These are phyloP conservation scores for Drechslerella dactyloides DNA, from an alignment of 2,329 filamentous ascomycete genomes.

Conservation along the genomic window DNA sequence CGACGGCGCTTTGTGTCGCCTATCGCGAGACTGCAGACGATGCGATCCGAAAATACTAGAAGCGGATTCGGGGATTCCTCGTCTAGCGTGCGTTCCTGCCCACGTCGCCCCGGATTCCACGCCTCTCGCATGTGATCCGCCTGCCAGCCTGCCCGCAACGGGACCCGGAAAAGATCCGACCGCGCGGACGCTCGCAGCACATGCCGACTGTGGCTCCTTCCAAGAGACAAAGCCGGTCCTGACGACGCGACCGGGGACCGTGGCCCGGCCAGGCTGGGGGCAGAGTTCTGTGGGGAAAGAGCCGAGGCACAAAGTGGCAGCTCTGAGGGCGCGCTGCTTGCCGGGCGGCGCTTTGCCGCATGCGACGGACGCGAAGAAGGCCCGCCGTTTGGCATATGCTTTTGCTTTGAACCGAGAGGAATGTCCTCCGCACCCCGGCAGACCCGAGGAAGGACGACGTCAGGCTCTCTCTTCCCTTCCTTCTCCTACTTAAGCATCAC, in stretches of 20 bases:
- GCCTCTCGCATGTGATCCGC: not conserved
- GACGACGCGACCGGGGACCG: no score
- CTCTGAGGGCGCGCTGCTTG: no score
- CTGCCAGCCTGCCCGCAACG: not conserved
- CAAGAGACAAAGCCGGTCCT: not conserved
- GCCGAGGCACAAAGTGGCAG: constrained; percentile 45
- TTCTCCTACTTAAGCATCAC: no score
- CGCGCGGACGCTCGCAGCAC: not conserved
- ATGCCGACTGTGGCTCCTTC: constrained; percentile 5
- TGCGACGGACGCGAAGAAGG: constrained; percentile 3
- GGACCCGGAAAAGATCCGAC: not conserved
- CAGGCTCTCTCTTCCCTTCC: no score
- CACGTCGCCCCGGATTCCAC: not conserved
- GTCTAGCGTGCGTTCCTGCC: no score
- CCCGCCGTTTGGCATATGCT: constrained; percentile 12
- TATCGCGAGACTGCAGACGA: no score
- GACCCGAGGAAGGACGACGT: not conserved
- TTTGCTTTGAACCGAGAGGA: not conserved
- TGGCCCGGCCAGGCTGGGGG: no score
- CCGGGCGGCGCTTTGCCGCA: not conserved
- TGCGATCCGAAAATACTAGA: no score
- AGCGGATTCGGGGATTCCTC: no score
- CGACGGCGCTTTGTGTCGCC: no score
- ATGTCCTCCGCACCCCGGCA: not conserved
- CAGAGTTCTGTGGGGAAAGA: constrained; percentile 1